Evolutionary conservation across 805 yeast genomes (phyloP), one percentile per base, ranked within the genome.

Genomic region (Barnettozyma siamensis): DNA sequence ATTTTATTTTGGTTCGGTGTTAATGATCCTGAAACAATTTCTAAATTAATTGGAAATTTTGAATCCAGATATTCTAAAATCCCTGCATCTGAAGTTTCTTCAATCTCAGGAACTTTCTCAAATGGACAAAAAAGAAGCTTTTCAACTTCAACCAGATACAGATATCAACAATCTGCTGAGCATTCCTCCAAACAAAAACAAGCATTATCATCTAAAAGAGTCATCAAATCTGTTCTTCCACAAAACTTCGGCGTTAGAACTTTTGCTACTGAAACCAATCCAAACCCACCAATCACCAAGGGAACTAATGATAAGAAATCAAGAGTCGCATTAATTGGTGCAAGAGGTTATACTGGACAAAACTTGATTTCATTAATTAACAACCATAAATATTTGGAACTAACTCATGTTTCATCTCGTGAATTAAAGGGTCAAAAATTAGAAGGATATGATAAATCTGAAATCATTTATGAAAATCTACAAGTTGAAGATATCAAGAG

Each of bases 261-360:
- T 33, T 57, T 60, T 48, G 60, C 72, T 19, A 62, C 72, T 21
- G 54, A 56, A 43, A 57, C 69, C 34, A 80, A 80, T 61, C 85
- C 87, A 39, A 80, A 80, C 60, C 87, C 89, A 12, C 95, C 95
- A 11, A 58, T 76, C 34, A 70, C 73, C 39, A 70, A 72, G 40
- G 91, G 88, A 30, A 60, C 75, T 29, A 84, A 80, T 68, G 71
- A 72, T 31, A 62, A 72, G 32, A 72, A 72, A 46, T 73, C 94
- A 18, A 78, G 78, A 51, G 88, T 93, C 36, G 99, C 96, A 1
- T 75, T 93, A 54, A 91, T 93, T 59, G 99, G 99, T 53, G 99
- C 99, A 32, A 83, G 99, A 67, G 99, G 99, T 24, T 88, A 75
- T 67, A 91, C 97, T 16, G 99, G 99, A 28, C 95, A 86, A 67